Conservation (phyloP, 768 basidiomycete species). For the Hysterangium stoloniferum region DNA sequence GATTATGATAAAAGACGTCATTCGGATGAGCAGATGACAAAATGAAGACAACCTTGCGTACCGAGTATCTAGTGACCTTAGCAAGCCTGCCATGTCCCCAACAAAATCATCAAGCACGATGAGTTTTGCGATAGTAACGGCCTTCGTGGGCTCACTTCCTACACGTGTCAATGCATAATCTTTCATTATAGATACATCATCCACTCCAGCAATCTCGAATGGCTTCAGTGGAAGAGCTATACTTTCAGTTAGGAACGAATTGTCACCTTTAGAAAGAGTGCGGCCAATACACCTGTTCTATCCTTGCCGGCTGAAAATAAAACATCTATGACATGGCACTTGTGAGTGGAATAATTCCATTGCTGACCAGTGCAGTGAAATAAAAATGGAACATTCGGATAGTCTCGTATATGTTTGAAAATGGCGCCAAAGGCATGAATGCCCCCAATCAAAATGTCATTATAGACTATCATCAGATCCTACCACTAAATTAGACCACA, state of each 20-base stretch:
- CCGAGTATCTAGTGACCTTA: constrained; percentile 82
- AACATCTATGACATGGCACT: background rate
- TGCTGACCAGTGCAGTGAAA: constrained; percentile 66
- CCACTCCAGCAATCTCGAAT: constrained; percentile 63
- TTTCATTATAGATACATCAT: constrained; percentile 52
- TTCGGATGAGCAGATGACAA: background rate
- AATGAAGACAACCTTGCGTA: constrained; percentile 25
- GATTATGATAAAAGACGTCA: background rate
- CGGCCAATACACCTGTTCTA: constrained; percentile 69
- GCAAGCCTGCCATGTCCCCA: constrained; percentile 60
- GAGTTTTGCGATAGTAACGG: constrained; percentile 59
- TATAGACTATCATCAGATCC: constrained; percentile 77
- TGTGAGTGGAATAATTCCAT: background rate
- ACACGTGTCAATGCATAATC: constrained; percentile 78
- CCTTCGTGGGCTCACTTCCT: constrained; percentile 71
- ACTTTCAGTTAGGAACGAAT: too few species aligned
- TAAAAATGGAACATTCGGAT: constrained; percentile 52
- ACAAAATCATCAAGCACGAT: constrained; percentile 65
- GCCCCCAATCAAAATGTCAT: constrained; percentile 72
- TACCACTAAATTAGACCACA: constrained; percentile 19
- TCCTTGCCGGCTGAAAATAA: constrained; percentile 62
- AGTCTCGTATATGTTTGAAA: constrained; percentile 65
- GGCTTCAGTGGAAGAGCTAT: background rate
- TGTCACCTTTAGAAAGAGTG: constrained; percentile 65
- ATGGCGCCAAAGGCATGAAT: constrained; percentile 59